phyloP scores from a whole-genome alignment of 441 rosid genomes.

The Erodium moschatum region DNA sequence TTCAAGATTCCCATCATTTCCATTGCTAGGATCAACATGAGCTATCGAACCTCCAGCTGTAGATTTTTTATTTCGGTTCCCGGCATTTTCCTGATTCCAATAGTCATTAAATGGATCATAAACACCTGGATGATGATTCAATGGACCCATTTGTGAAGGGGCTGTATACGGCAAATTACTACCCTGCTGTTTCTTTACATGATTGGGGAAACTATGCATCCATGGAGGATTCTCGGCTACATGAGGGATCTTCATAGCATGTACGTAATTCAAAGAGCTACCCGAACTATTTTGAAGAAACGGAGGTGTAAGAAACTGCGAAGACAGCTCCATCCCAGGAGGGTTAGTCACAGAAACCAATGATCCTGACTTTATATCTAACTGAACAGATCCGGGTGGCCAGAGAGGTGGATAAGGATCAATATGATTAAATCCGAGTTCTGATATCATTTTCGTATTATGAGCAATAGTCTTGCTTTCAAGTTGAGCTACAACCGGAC shows the following conservation, averaged over 20 bases:
- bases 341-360: slow-evolving; percentile 20
- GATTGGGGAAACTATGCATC: too few relatives aligned
- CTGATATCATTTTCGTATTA: too few relatives aligned
- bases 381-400: slow-evolving; percentile 17
- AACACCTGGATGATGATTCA: background rate
- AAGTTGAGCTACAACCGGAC: too few relatives aligned
- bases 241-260: slow-evolving; percentile 14
- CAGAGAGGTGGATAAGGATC: too few relatives aligned
- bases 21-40: slow-evolving; percentile 7
- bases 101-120: slow-evolving; percentile 17
- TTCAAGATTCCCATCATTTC: slow-evolving; percentile 26
- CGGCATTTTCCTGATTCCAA: slow-evolving; percentile 16
- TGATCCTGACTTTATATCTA: slow-evolving; percentile 22
- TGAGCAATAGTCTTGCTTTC: too few relatives aligned
- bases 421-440: too few relatives aligned
- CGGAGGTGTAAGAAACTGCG: slow-evolving; percentile 15
- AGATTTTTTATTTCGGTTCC: background rate
- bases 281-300: slow-evolving; percentile 27
- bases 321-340: slow-evolving; percentile 4
- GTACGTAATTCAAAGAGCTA: slow-evolving; percentile 17
- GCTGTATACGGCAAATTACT: too few relatives aligned
- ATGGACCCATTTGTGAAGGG: too few relatives aligned
- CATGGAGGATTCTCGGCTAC: slow-evolving; percentile 17
- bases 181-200: too few relatives aligned
- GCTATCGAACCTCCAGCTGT: background rate